A percentile compares a stretch with the other conserved stretches of the same genome.
phyloP scores from a whole-genome alignment of 2,329 filamentous ascomycete genomes.

The Epichloe scottii region DNA sequence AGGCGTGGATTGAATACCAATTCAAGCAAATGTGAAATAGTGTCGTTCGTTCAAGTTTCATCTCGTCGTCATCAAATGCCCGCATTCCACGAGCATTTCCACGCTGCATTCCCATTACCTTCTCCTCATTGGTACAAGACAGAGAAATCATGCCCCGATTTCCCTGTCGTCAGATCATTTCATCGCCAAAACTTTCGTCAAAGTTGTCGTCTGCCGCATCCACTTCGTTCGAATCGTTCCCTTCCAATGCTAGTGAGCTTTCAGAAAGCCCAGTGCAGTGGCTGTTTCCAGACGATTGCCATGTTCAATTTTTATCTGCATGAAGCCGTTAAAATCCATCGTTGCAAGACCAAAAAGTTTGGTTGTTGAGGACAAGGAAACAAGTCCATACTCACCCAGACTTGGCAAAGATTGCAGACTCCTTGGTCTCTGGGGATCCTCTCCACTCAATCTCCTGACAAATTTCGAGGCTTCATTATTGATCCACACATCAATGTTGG shows the following conservation, averaged over 20 bases:
- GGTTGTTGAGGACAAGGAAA: not conserved
- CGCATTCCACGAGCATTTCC: not conserved
- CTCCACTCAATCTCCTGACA: constrained; percentile 17
- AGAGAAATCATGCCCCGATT: not conserved
- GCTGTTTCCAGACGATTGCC: not conserved
- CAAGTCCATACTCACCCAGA: not conserved
- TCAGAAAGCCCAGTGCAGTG: constrained; percentile 1
- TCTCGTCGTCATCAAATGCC: not conserved
- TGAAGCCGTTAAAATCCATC: not conserved
- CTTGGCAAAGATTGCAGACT: constrained; percentile 1
- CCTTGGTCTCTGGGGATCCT: not conserved
- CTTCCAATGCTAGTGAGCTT: not conserved
- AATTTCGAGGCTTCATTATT: constrained; percentile 38
- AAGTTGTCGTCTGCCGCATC: not conserved
- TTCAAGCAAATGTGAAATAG: no score
- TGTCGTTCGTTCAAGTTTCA: not conserved
- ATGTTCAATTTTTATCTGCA: not conserved
- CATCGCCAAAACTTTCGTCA: not conserved
- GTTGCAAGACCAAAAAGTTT: not conserved
- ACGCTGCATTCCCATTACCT: no score
- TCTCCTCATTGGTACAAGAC: not conserved
- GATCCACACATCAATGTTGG: constrained; percentile 41
- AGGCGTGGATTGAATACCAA: not conserved
- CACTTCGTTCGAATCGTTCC: constrained; percentile 1
- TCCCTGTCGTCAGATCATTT: not conserved